A percentile compares a stretch with the other conserved stretches of the same genome.
Evolutionary conservation across 768 basidiomycete species (phyloP).

Genomic region (Trametes cinnabarina): DNA sequence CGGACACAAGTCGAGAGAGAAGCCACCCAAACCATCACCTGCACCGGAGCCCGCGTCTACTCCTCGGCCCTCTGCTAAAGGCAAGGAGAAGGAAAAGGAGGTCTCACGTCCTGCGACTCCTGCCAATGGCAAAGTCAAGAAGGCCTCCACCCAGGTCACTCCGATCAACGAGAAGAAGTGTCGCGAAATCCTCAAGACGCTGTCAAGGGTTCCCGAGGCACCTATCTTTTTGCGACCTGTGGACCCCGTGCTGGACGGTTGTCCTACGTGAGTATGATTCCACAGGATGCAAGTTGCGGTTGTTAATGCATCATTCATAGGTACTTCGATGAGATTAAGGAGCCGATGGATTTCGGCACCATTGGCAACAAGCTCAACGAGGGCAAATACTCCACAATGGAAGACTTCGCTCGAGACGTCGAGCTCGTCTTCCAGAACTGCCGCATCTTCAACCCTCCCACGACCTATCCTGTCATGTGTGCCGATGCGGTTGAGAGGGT

Average conservation of each 20-base stretch:
- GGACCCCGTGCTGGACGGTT: conserved; percentile 78
- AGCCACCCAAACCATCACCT: conserved; percentile 30
- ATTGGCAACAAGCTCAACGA: conserved; percentile 66
- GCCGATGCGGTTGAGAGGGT: conserved; percentile 71
- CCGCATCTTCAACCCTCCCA: conserved; percentile 86
- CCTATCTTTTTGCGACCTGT: conserved; percentile 79
- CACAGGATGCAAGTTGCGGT: background rate
- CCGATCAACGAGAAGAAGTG: conserved; percentile 84
- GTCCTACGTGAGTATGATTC: conserved; percentile 72
- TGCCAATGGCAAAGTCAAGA: conserved; percentile 36
- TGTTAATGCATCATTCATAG: conserved; percentile 39
- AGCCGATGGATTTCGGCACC: conserved; percentile 94
- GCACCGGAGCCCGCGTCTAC: conserved; percentile 27
- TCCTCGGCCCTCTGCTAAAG: conserved; percentile 51
- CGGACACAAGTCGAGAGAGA: conserved; percentile 46
- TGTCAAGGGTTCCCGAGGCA: conserved; percentile 64
- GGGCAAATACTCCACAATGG: conserved; percentile 75
- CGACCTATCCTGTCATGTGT: conserved; percentile 68
- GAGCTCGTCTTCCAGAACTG: conserved; percentile 88
- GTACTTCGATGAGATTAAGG: conserved; percentile 86
- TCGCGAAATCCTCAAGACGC: conserved; percentile 60
- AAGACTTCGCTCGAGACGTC: conserved; percentile 74
- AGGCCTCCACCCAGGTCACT: conserved; percentile 34
- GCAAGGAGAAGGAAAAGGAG: conserved; percentile 70
- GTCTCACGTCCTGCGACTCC: conserved; percentile 33